Base-by-base conservation (phyloP, 768 basidiomycete species). In the Kwoniella newhampshirensis region DNA sequence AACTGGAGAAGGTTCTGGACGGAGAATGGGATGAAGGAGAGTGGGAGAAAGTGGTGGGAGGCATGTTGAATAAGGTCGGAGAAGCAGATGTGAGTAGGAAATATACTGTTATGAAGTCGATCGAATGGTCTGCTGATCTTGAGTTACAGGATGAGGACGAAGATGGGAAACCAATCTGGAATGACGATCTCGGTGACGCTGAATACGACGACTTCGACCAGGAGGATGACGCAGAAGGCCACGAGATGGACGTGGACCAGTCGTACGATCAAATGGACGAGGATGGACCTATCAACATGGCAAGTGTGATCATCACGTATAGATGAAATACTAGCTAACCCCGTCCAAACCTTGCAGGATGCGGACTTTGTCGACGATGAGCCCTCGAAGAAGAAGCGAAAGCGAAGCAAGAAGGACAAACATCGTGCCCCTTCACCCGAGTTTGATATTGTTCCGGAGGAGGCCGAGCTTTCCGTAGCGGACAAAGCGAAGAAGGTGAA, bases 1-100 rank as follows among this genome's bases (percentile, higher is more conserved):
- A 87, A 73, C 78, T 96, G 54, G 86, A 90, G 73, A 79, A 80
- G 63, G 84, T 94, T 66, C 78, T 99, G 5, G 92, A 98, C 11
- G 89, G 85, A 1, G 92, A 97, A 42, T 98, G 90, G 87, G 91
- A 97, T 67, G 87, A 90, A 12, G 84, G 81, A 11, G 83, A 83
- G 53, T 89, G 96, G 70, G 91, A 96, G 62, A 77, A 75, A 32
- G 88, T 90, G 73, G 91, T 99, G 87, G 80, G 82, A 0, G 82
- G 80, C 20, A 72, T 97, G 23, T 89, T 91, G 68, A 83, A 80
- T 79, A 23, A 43, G 17, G 81, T 79, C 12, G 76, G 67, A n/a
- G 77, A 77, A 4, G 45, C 20, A 28, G 75, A 75, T 20, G 52
- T n/a, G n/a, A 61, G 18, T 26, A 51, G 20, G 45, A 43, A 27